Percentiles rank a stretch among this genome's conserved stretches.
phyloP scores from a whole-genome alignment of 257 asterid genomes.

The Solanum medicagineum region DNA sequence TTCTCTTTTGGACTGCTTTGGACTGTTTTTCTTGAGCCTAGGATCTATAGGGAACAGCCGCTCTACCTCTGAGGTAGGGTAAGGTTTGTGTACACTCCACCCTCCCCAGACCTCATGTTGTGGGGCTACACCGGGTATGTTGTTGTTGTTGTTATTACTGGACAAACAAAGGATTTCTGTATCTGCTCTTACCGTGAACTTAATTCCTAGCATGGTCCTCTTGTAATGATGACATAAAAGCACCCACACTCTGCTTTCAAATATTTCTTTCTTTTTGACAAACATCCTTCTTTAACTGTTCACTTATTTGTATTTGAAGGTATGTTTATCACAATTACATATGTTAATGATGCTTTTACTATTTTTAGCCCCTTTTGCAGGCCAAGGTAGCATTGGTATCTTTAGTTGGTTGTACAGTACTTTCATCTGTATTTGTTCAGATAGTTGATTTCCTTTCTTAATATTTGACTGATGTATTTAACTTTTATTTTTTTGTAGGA shows the following conservation, averaged over 20 bases:
- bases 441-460: background rate
- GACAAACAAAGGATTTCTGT: background rate
- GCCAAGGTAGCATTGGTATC: background rate
- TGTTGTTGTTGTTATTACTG: background rate
- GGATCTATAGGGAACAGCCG: background rate
- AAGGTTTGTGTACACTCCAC: background rate
- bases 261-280: background rate
- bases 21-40: background rate
- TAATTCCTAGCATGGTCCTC: background rate
- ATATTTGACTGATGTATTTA: background rate
- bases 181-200: background rate
- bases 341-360: background rate
- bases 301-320: background rate
- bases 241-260: background rate
- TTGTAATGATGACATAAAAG: background rate
- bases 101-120: background rate
- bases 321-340: background rate
- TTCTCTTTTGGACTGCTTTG: background rate
- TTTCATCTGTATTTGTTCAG: background rate
- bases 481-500: conserved; percentile 33
- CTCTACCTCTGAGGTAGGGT: background rate
- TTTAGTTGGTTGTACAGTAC: background rate
- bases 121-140: background rate
- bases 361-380: background rate
- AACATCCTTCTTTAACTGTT: background rate